A percentile compares a stretch with the other conserved stretches of the same genome.
Evolutionary conservation across 495 filamentous ascomycete genomes (phyloP).

Genomic region (Talaromyces proteolyticus): DNA sequence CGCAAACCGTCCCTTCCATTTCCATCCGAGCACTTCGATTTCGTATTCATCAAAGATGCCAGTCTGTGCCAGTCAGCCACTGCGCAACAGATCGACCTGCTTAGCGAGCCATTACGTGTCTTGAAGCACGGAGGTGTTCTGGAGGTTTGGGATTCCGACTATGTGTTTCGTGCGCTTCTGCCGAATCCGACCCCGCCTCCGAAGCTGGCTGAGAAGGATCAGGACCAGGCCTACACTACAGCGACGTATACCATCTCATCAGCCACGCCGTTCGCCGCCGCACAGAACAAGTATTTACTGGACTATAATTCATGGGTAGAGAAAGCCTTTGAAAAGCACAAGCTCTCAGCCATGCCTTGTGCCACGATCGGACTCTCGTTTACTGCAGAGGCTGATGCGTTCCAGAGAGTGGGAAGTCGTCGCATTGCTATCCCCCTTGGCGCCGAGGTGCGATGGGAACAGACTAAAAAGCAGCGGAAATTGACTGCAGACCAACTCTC

Average conservation of each 20-base stretch:
- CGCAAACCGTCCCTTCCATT: slow-evolving; percentile 73
- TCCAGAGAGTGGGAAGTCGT: slow-evolving; percentile 65
- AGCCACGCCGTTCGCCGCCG: slow-evolving; percentile 69
- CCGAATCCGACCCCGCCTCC: slow-evolving; percentile 63
- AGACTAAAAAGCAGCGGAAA: slow-evolving; percentile 34
- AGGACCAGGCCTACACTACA: slow-evolving; percentile 55
- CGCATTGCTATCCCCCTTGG: slow-evolving; percentile 82
- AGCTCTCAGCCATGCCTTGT: slow-evolving; percentile 71
- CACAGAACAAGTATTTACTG: slow-evolving; percentile 75
- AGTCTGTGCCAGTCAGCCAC: slow-evolving; percentile 59
- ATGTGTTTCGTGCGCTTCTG: slow-evolving; percentile 67
- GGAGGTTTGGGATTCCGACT: slow-evolving; percentile 85
- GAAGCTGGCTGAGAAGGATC: slow-evolving; percentile 48
- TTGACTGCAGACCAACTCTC: slow-evolving; percentile 69
- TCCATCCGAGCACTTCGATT: slow-evolving; percentile 76
- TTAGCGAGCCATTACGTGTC: slow-evolving; percentile 73
- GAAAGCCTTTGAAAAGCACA: slow-evolving; percentile 66
- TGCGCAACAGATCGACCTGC: slow-evolving; percentile 54
- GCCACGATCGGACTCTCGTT: slow-evolving; percentile 71
- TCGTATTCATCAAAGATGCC: slow-evolving; percentile 86
- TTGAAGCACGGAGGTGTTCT: slow-evolving; percentile 72
- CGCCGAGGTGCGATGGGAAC: slow-evolving; percentile 77
- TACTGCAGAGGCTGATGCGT: slow-evolving; percentile 67
- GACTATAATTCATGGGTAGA: slow-evolving; percentile 81
- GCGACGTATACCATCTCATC: slow-evolving; percentile 80